phyloP scores from a whole-genome alignment of 176 grass and related monocot genomes.

The Melocanna baccifera region DNA sequence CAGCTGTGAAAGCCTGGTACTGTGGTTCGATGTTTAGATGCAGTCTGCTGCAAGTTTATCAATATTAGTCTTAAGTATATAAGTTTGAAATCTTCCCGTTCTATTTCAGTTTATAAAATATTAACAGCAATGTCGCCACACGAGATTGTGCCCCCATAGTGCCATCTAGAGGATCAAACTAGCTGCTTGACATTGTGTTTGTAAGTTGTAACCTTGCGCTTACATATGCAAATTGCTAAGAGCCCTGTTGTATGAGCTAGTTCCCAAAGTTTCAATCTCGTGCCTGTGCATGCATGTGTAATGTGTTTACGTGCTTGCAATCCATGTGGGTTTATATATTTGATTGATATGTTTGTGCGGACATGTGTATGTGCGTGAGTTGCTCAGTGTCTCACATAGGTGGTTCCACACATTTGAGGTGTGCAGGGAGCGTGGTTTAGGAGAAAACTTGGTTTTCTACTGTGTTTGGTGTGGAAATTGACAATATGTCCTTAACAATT shows the following conservation, averaged over 20 bases:
- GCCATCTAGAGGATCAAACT: constrained; percentile 2
- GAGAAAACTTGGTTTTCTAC: background rate
- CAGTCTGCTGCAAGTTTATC: background rate
- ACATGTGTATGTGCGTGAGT: background rate
- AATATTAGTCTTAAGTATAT: background rate
- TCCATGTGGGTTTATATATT: background rate
- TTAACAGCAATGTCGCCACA: background rate
- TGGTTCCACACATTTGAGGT: background rate
- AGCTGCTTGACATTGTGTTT: background rate
- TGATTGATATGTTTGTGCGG: background rate
- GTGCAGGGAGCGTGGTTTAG: background rate
- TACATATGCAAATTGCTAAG: background rate
- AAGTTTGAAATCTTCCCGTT: background rate
- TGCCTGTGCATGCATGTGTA: background rate
- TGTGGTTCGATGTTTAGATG: background rate
- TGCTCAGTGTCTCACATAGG: background rate
- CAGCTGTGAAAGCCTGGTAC: background rate
- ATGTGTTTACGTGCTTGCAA: background rate
- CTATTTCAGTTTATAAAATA: background rate
- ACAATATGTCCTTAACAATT: background rate
- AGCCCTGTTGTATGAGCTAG: background rate
- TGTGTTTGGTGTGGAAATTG: background rate
- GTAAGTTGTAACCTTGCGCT: background rate
- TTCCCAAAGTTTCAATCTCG: background rate
- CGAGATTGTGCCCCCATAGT: background rate